Evolutionary conservation across 2,329 filamentous ascomycete genomes (phyloP), one percentile per base, ranked within the genome.

Genomic region (Leptographium lundbergii): DNA sequence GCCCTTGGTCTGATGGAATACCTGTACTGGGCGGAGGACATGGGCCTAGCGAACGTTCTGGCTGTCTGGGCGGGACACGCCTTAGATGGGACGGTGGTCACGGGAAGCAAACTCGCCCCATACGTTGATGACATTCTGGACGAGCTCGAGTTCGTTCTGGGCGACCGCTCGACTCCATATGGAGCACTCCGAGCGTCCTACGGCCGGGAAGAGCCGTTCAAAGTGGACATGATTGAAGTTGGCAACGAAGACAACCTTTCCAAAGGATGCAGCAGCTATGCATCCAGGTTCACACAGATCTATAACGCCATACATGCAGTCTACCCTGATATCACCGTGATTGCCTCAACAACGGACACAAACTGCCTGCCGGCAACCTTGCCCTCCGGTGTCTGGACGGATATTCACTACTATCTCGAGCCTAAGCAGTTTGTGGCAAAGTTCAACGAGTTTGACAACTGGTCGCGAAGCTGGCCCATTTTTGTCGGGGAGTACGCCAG

Each of bases 161-260:
- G 84, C 3, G 71, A 77, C 45, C 67, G 70, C 10, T 71, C 74
- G 53, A 81, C 80, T 1, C 75, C 74, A 27, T 85, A 80, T 73
- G 84, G 84, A 17, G 73, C 77, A 4, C 69, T 77, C 7, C 81
- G 84, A 22, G 82, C 81, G 7, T 70, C 77, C 51, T 74, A 84
- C 2, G 85, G 85, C 4, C 79, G 86, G 64, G 76, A 81, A 0
- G 74, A 82, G 60, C 84, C 85, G 0, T 87, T 81, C 71, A 72
- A 68, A 34, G 74, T 88, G 55, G 73, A 77, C 13, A 84, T 80
- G 64, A 80, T 87, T 58, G 85, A 87, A 69, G 71, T 87, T 51
- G 85, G 85, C 60, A 87, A 88, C 67, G 85, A 88, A 67, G 85
- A 88, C 57, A 81, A 80, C 73, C 76, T 86, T 4, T 76, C 74